Conservation (phyloP, 176 grass and related monocot genomes). For the Zoysia japonica region DNA sequence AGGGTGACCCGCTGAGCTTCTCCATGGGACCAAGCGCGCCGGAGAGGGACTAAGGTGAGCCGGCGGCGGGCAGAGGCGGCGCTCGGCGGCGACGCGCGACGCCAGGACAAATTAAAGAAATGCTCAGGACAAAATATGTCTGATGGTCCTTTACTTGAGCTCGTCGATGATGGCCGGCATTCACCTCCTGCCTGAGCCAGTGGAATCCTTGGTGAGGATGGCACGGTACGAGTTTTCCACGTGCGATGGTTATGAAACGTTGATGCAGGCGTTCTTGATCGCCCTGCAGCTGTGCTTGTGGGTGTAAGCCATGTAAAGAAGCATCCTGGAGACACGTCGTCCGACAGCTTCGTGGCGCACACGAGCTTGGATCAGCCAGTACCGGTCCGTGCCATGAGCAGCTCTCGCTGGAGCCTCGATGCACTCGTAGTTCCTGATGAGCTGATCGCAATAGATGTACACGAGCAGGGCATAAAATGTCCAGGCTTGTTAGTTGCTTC, state of each 20-base stretch:
- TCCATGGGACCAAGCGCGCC: too few relatives aligned
- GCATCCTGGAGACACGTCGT: background rate
- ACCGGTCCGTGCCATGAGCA: background rate
- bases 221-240: background rate
- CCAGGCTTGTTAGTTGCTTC: background rate
- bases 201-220: background rate
- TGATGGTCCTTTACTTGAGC: background rate
- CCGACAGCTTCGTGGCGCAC: conserved; percentile 5
- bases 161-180: background rate
- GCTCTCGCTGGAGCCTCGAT: background rate
- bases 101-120: too few relatives aligned
- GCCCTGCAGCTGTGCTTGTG: background rate
- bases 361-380: background rate
- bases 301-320: background rate
- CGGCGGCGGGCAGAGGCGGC: too few relatives aligned
- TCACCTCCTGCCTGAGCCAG: background rate
- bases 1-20: too few relatives aligned
- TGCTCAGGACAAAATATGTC: too few relatives aligned
- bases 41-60: too few relatives aligned
- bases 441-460: background rate
- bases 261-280: background rate
- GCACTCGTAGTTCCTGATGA: background rate
- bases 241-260: background rate
- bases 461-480: background rate
- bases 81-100: too few relatives aligned